Evolutionary conservation across 2,329 filamentous ascomycete genomes (phyloP), one percentile per base, ranked within the genome.

Genomic region (Fusarium mangiferae): DNA sequence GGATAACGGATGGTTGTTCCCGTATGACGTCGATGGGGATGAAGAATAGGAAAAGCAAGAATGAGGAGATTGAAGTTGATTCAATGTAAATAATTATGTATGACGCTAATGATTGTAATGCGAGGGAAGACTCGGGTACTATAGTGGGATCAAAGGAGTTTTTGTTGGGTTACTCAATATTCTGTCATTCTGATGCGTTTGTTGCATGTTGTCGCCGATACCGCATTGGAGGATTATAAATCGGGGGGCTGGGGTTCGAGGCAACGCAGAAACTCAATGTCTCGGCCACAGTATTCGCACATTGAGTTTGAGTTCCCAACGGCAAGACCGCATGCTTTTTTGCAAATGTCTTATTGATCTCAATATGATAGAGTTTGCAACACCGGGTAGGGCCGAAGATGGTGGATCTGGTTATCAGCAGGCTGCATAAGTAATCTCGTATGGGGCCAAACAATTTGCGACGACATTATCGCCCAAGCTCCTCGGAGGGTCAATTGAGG

Each of bases 1-100:
- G 13, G 66, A 69, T 2, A 75, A 75, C 8, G 73, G 72, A 11
- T 75, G 73, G 73, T 39, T 74, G 1, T 58, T 64, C 6, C 71
- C 67, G 4, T 66, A 59, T 12, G 38, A 70, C 12, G 30, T 70
- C 9, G 44, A 70, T 28, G 46, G 38, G 13, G 35, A 36, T 1
- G 39, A n/a, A 17, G 48, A 24, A 3, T 8, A 51, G 28, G 22
- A 33, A 38, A 30, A 44, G 17, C 24, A 26, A 2, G n/a, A 17
- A 24, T 66, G n/a, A 17, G 13, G 20, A 24, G 26, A n/a, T 28
- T 5, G 30, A 13, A n/a, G 17, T 26, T 11, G 2, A n/a, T 33
- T 68, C 4, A 10, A 5, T 46, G 63, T 49, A 45, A n/a, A 51
- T 46, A 49, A 26, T 28, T 58, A 20, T 35, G 15, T 22, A 39